Base-by-base conservation (phyloP, 208 protist genomes). In the Trichomonas vaginalis region DNA sequence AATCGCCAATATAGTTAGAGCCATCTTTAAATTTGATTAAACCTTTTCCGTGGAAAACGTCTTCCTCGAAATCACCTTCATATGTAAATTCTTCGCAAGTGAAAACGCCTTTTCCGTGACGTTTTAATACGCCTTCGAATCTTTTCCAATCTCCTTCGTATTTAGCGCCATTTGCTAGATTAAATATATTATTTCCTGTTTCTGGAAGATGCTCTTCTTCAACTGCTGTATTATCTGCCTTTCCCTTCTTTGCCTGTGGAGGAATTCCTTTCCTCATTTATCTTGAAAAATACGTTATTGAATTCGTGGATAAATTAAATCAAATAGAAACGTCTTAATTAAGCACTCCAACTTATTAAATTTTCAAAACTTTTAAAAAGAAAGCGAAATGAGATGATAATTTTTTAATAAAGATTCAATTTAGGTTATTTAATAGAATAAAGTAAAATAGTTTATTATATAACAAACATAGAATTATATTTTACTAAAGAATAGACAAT, bases 141-240 rank as follows among this genome's bases (percentile, higher is more conserved):
- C 40, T 88, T 88, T 88, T 88, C 82, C 82, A 88, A 48, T 88
- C 82, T 35, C 82, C 82, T 47, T 47, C 40, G 37, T 88, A 88
- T 47, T 45, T 88, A 15, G 79, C 0, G 17, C 40, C 35, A 47
- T 88, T 47, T 83, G 79, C 27, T 14, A 45, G 9, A n/a, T 45
- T 88, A 88, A 88, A 88, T n/a, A 40, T 88, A 42, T 88, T 40
- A 42, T 88, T 88, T 88, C 82, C 82, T 45, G 14, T 88, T 17
- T 88, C 82, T 17, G 82, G 82, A 48, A 88, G 82, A 8, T 45
- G 82, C 10, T 88, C 82, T 45, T 88, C 82, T 48, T 88, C 82
- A 48, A 83, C 79, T 42, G 37, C 79, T 42, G 27, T 15, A 42
- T 12, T 42, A 42, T 83, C 37, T 83, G 56, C 56, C 56, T 70